Conservation (phyloP, 495 filamentous ascomycete species). For the Penicillium longicatenatum region DNA sequence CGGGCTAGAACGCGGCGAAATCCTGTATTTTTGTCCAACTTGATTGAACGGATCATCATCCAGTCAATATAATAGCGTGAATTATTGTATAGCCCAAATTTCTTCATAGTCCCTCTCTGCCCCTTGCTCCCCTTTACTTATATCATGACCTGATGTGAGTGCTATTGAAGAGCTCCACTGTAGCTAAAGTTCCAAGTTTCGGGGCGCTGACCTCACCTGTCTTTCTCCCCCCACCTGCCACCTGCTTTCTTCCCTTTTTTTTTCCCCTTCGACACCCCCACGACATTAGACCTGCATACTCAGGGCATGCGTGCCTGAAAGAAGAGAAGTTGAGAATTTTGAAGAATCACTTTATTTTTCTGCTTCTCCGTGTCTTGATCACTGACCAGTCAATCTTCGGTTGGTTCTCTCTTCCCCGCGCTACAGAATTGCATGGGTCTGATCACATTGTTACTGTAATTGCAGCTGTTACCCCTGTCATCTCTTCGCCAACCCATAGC, state of each 20-base stretch:
- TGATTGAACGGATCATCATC: not conserved
- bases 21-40: not conserved
- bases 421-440: slow-evolving; percentile 9
- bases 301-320: not conserved
- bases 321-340: not conserved
- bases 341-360: slow-evolving; percentile 4
- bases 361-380: slow-evolving; percentile 3
- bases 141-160: slow-evolving; percentile 21
- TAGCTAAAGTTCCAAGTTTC: slow-evolving; percentile 20
- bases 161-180: slow-evolving; percentile 28
- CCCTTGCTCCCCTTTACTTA: not conserved
- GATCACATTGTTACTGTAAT: slow-evolving; percentile 8
- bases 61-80: not conserved
- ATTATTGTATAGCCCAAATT: not conserved
- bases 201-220: slow-evolving; percentile 13
- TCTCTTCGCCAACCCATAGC: not conserved
- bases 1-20: not conserved
- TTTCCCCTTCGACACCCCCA: slow-evolving; percentile 1
- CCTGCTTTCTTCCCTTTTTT: slow-evolving; percentile 3
- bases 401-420: slow-evolving; percentile 14
- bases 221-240: slow-evolving; percentile 2
- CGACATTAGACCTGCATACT: not conserved
- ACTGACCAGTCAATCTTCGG: slow-evolving; percentile 9
- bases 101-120: not conserved
- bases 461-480: not conserved